These are phyloP conservation scores for Rhizopogon sp. DNA, from an alignment of 768 basidiomycete genomes.

Conservation along the genomic window DNA sequence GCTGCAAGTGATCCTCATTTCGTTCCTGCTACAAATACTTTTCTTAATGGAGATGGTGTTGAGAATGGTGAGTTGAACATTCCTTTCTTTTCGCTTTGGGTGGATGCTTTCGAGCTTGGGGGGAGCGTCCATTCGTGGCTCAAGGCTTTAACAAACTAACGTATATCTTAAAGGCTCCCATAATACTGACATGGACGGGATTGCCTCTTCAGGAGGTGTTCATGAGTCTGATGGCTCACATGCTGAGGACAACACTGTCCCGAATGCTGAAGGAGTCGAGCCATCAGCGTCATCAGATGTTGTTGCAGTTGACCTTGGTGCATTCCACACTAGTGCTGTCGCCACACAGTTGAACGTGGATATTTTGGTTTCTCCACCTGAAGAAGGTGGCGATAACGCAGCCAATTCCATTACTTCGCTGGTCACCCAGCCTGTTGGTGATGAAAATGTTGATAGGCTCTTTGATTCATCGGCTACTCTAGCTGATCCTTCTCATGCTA, in stretches of 20 bases:
- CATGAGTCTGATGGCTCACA: slow-evolving; percentile 12
- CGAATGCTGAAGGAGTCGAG: slow-evolving; percentile 20
- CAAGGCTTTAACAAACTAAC: slow-evolving; percentile 57
- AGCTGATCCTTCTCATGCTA: slow-evolving; percentile 28
- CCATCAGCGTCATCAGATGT: slow-evolving; percentile 19
- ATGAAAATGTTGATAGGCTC: slow-evolving; percentile 16
- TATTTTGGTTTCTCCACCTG: slow-evolving; percentile 13
- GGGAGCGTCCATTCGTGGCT: slow-evolving; percentile 36
- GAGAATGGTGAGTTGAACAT: slow-evolving; percentile 50
- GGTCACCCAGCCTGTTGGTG: slow-evolving; percentile 16
- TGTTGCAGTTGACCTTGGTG: slow-evolving; percentile 9
- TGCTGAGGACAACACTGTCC: slow-evolving; percentile 13
- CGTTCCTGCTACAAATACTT: slow-evolving; percentile 27
- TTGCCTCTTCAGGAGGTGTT: slow-evolving; percentile 25
- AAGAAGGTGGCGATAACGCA: slow-evolving; percentile 13
- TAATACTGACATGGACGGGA: slow-evolving; percentile 29
- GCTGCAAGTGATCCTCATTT: slow-evolving; percentile 34
- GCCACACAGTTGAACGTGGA: slow-evolving; percentile 16
- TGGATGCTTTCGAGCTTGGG: slow-evolving; percentile 40
- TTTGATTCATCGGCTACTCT: slow-evolving; percentile 17
- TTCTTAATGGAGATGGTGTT: slow-evolving; percentile 27
- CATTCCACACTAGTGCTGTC: slow-evolving; percentile 14
- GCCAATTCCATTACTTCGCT: slow-evolving; percentile 12
- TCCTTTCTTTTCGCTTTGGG: slow-evolving; percentile 31
- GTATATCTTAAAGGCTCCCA: slow-evolving; percentile 37